Base-by-base conservation (phyloP, 352 stramenopile species). In the Pythium rishiriense region DNA sequence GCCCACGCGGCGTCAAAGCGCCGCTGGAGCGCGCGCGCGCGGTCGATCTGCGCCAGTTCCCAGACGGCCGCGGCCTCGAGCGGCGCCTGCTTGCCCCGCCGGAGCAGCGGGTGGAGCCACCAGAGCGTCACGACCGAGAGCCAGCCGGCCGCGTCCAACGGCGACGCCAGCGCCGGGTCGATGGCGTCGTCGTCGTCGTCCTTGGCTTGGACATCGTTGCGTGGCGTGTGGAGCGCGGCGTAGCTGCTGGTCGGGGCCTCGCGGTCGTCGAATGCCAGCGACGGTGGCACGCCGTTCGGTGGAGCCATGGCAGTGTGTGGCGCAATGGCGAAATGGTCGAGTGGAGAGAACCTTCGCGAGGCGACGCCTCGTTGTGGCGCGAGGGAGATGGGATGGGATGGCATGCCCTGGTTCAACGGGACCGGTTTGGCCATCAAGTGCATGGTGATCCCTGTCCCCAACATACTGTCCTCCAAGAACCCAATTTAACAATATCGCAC, bases 51-150 rank as follows among this genome's bases (percentile, higher is more conserved):
- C 1, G 74, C 72, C 21, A 89, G 50, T 15, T 71, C 65, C 75
- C 76, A 88, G n/a, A 87, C 75, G 12, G 49, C 58, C 3, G 63
- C 22, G 33, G 83, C 70, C 22, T 73, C 62, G 28, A 90, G 59
- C 31, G 78, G 70, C 7, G 42, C 14, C 8, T 63, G 62, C 53
- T 75, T 74, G 1, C 76, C 81, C 11, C 61, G 61, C 25, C 24
- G 19, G 2, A 90, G 67, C 33, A 90, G 53, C 35, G 70, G 72
- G 28, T 80, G 70, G 26, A 90, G 53, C 81, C 81, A 90, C 68
- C 69, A 84, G 29, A 90, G 68, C 19, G 74, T 80, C 28, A 80
- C 68, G 42, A 80, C 56, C 24, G 76, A 84, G 39, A 90, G 42
- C 46, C 69, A 62, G 19, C 72, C 73, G 29, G 68, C 73, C n/a